Conservation (phyloP, 805 yeast genomes). For the Suhomyces prunicola region DNA sequence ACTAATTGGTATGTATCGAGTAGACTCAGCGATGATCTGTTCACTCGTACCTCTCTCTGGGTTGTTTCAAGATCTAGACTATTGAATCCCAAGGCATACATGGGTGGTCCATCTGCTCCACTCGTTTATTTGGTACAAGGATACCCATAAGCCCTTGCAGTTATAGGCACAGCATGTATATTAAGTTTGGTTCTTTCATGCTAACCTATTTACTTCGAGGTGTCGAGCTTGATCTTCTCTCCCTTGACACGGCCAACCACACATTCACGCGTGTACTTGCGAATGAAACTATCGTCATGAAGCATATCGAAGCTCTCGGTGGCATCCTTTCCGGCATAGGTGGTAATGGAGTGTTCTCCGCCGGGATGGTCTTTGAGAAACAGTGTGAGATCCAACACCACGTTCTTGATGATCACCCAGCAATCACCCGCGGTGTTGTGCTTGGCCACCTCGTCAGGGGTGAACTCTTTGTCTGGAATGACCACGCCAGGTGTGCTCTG, state of each 20-base stretch:
- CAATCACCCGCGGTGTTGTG: constrained; percentile 48
- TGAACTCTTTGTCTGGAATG: constrained; percentile 48
- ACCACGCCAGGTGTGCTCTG: constrained; percentile 1
- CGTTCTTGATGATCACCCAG: constrained; percentile 54
- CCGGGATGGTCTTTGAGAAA: constrained; percentile 56
- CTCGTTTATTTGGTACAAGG: too few relatives aligned
- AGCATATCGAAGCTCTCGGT: constrained; percentile 50
- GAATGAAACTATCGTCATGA: constrained; percentile 55
- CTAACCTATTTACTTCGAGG: not conserved
- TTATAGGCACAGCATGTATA: too few relatives aligned
- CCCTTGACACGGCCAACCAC: constrained; percentile 55
- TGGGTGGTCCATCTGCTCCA: too few relatives aligned
- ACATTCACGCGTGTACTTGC: constrained; percentile 45
- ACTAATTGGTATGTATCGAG: too few relatives aligned
- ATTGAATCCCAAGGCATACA: too few relatives aligned
- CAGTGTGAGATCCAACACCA: constrained; percentile 46
- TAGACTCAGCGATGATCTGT: too few relatives aligned
- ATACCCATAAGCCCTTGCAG: too few relatives aligned
- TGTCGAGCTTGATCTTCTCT: constrained; percentile 37
- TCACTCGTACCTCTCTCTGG: too few relatives aligned
- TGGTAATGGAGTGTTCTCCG: constrained; percentile 44
- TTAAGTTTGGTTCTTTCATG: too few relatives aligned
- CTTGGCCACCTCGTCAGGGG: constrained; percentile 44
- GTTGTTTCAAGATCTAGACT: too few relatives aligned
- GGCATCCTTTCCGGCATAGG: constrained; percentile 48